A percentile compares a stretch with the other conserved stretches of the same genome.
Evolutionary conservation across 2,329 filamentous ascomycete species (phyloP).

Genomic region (Penicillium aurantiogriseum): DNA sequence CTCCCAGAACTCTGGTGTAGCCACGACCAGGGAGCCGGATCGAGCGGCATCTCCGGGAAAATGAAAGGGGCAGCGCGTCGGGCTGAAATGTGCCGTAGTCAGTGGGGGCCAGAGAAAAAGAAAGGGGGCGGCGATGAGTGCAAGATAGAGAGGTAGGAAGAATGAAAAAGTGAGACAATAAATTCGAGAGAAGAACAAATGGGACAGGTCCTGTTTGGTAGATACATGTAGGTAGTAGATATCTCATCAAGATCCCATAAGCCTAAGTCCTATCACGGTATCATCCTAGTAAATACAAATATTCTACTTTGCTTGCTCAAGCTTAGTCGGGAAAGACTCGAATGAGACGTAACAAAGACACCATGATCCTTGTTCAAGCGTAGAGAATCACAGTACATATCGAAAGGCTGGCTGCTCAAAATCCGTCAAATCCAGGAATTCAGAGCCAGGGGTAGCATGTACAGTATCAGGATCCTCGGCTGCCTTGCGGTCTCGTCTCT

Average conservation of each 20-base stretch:
- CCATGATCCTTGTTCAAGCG: not conserved
- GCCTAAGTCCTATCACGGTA: not conserved
- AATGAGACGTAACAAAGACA: not conserved
- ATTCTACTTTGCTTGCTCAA: not conserved
- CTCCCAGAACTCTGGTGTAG: too few relatives aligned
- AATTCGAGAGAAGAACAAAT: too few relatives aligned
- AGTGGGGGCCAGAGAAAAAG: too few relatives aligned
- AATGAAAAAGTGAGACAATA: too few relatives aligned
- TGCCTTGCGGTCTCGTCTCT: conserved; percentile 7
- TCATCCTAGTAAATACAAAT: not conserved
- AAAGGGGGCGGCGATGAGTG: too few relatives aligned
- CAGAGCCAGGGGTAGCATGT: not conserved
- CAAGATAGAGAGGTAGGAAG: too few relatives aligned
- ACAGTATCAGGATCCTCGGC: not conserved
- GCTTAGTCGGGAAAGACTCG: not conserved
- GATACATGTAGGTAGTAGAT: too few relatives aligned
- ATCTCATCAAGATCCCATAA: not conserved
- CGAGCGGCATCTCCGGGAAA: too few relatives aligned
- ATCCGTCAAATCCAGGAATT: conserved; percentile 16
- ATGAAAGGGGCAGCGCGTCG: too few relatives aligned
- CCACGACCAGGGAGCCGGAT: too few relatives aligned
- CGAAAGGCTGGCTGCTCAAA: conserved; percentile 15
- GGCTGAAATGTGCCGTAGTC: too few relatives aligned
- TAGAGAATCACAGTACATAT: conserved; percentile 8
- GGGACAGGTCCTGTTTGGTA: too few relatives aligned